phyloP scores from a whole-genome alignment of 129 eudicot species.

The Artemisia tridentata region DNA sequence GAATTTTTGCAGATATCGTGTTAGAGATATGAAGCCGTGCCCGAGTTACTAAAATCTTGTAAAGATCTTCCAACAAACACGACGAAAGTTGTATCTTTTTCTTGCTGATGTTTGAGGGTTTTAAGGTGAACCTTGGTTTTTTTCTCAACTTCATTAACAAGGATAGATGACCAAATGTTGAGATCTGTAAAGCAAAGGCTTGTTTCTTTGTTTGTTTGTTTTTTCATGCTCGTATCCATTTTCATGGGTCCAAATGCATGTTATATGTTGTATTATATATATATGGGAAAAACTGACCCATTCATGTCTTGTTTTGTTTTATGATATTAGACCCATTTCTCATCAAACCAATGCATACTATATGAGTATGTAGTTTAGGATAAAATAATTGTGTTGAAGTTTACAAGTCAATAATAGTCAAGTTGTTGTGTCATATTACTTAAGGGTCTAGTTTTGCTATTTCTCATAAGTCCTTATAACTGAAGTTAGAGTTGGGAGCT shows the following conservation, averaged over 20 bases:
- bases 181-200: conserved; percentile 34
- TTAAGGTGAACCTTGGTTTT: conserved; percentile 36
- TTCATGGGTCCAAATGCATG: conserved; percentile 32
- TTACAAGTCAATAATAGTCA: too few species aligned
- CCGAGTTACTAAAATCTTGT: conserved; percentile 2
- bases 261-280: conserved; percentile 6
- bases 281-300: conserved; percentile 17
- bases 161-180: conserved; percentile 29
- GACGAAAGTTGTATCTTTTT: conserved; percentile 18
- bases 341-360: not conserved
- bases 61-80: conserved; percentile 13
- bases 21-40: conserved; percentile 35
- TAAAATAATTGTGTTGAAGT: too few species aligned
- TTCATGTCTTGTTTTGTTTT: conserved; percentile 22
- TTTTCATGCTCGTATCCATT: conserved; percentile 38
- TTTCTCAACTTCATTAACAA: conserved; percentile 35
- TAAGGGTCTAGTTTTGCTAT: too few species aligned
- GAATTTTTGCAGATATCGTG: conserved; percentile 34
- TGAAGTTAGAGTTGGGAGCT: too few species aligned
- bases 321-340: conserved; percentile 4
- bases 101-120: conserved; percentile 39
- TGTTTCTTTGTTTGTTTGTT: conserved; percentile 12
- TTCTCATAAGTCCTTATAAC: too few species aligned
- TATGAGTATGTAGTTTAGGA: not conserved
- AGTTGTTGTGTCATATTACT: too few species aligned